Conservation (phyloP, 2,329 filamentous ascomycete species). For the Fusarium tanahbumbuense region DNA sequence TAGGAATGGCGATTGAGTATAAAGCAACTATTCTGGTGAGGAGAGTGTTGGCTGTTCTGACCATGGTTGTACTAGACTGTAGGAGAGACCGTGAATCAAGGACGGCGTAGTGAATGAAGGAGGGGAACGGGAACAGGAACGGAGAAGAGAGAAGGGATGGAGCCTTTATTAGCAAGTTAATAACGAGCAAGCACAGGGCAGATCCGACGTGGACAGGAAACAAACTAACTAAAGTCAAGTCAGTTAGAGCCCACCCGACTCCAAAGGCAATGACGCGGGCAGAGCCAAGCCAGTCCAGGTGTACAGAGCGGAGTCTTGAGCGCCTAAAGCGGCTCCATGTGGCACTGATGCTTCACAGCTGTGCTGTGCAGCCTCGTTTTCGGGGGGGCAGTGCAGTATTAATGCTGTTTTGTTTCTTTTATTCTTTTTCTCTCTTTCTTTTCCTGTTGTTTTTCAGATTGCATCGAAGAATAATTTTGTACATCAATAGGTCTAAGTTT, state of each 20-base stretch:
- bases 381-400: background rate
- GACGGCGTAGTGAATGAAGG: slow-evolving; percentile 29
- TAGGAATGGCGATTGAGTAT: slow-evolving; percentile 32
- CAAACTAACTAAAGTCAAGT: background rate
- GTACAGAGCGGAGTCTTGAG: slow-evolving; percentile 27
- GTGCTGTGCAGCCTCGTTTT: slow-evolving; percentile 18
- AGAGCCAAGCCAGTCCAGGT: slow-evolving; percentile 11
- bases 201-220: background rate
- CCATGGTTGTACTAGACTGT: slow-evolving; percentile 37
- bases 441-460: background rate
- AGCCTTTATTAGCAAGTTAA: background rate
- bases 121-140: slow-evolving; percentile 28
- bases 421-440: background rate
- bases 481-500: background rate
- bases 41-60: slow-evolving; percentile 39
- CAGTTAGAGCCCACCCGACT: slow-evolving; percentile 25
- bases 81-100: slow-evolving; percentile 34
- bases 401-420: background rate
- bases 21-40: slow-evolving; percentile 38
- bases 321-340: slow-evolving; percentile 20
- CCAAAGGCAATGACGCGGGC: slow-evolving; percentile 39
- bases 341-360: slow-evolving; percentile 8
- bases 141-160: background rate
- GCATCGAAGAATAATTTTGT: background rate
- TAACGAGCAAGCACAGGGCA: slow-evolving; percentile 1